Percentiles rank a stretch among this genome's conserved stretches.
Evolutionary conservation across 352 stramenopile genomes (phyloP).

Genomic region (Phytopythium sindhum): DNA sequence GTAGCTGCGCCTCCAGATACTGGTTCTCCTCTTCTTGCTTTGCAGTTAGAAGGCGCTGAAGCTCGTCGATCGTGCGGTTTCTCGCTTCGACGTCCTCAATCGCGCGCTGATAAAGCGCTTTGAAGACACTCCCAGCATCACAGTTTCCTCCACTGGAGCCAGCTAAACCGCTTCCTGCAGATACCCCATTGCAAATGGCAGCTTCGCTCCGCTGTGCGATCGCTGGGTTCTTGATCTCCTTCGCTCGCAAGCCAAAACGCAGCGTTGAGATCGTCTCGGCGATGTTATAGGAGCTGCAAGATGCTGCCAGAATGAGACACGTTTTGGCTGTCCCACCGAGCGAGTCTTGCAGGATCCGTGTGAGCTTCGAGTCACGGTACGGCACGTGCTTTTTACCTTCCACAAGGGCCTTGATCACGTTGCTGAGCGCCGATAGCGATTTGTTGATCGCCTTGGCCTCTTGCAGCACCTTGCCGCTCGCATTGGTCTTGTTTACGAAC

Average conservation of each 20-base stretch:
- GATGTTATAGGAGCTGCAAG: constrained; percentile 79
- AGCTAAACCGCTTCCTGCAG: not conserved
- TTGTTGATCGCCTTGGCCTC: constrained; percentile 89
- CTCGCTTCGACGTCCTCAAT: constrained; percentile 67
- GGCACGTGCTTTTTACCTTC: constrained; percentile 71
- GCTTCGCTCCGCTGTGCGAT: constrained; percentile 36
- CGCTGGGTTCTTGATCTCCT: constrained; percentile 81
- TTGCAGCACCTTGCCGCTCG: constrained; percentile 70
- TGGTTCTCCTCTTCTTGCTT: constrained; percentile 35
- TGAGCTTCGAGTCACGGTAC: constrained; percentile 86
- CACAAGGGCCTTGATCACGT: constrained; percentile 82
- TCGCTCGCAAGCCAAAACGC: constrained; percentile 65
- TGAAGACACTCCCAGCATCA: constrained; percentile 37
- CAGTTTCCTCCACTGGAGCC: constrained; percentile 8
- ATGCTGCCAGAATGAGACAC: constrained; percentile 94
- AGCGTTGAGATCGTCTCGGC: constrained; percentile 76
- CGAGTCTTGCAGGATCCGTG: constrained; percentile 83
- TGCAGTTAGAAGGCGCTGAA: constrained; percentile 41
- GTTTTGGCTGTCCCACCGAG: constrained; percentile 92
- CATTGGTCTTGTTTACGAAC: constrained; percentile 83
- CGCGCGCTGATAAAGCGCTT: constrained; percentile 66
- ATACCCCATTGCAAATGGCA: not conserved
- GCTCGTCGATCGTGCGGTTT: constrained; percentile 64
- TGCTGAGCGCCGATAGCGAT: constrained; percentile 76
- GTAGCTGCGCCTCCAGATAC: constrained; percentile 15